Conservation (phyloP, 495 filamentous ascomycete genomes). For the Haplographium delicatum region DNA sequence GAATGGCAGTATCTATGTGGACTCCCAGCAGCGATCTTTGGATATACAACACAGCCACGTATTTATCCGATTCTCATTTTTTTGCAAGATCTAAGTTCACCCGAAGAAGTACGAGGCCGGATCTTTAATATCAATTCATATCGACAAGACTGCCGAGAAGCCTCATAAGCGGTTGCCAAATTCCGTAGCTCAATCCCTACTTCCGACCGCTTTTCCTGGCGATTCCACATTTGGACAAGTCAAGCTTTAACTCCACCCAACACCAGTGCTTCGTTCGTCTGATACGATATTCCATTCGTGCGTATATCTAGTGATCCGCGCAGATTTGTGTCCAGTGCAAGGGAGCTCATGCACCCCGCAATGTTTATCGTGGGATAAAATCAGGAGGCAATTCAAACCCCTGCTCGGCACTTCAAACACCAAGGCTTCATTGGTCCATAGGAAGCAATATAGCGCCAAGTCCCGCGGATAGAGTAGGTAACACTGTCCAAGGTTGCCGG, state of each 20-base stretch:
- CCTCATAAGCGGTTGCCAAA: neutral
- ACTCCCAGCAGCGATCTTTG: neutral
- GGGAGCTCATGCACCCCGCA: conserved; percentile 10
- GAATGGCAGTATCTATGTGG: neutral
- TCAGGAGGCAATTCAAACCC: conserved; percentile 2
- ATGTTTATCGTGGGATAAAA: conserved; percentile 3
- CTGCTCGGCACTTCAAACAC: conserved; percentile 4
- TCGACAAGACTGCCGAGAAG: neutral
- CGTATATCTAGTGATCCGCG: neutral
- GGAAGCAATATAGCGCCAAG: conserved; percentile 6
- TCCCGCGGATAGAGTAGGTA: neutral
- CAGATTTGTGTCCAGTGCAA: neutral
- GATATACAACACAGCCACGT: neutral
- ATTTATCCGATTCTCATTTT: neutral
- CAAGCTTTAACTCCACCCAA: neutral
- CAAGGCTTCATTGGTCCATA: conserved; percentile 1
- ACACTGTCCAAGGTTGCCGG: neutral
- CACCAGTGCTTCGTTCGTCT: neutral
- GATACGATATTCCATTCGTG: neutral
- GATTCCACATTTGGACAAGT: neutral
- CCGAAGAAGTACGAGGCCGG: neutral
- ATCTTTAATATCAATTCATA: neutral
- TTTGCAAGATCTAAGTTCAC: neutral
- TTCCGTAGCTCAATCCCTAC: neutral
- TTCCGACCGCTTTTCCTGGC: neutral